Conservation (phyloP, 345 rosid species). For the Limnanthes douglasii region DNA sequence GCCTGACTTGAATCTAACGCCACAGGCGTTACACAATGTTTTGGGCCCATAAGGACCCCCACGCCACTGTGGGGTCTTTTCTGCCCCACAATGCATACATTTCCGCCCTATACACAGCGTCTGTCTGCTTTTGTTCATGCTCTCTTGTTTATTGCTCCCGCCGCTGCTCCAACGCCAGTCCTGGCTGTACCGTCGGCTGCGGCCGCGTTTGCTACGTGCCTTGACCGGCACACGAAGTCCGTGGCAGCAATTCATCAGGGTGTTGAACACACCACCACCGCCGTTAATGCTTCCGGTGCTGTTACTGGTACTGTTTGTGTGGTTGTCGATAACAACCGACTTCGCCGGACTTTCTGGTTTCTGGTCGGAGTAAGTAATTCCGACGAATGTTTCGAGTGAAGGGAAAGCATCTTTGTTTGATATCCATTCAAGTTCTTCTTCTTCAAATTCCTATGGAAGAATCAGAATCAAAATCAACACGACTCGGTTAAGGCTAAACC, state of each 20-base stretch:
- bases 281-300: slow-evolving; percentile 18
- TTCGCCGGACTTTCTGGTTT: slow-evolving; percentile 2
- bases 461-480: not conserved
- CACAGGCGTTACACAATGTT: slow-evolving; percentile 82
- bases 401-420: slow-evolving; percentile 69
- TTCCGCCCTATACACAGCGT: slow-evolving; percentile 38
- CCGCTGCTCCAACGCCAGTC: slow-evolving; percentile 16
- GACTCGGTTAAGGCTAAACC: not conserved
- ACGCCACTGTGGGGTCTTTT: slow-evolving; percentile 89
- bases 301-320: slow-evolving; percentile 17
- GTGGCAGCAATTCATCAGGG: slow-evolving; percentile 25
- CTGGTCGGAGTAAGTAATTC: slow-evolving; percentile 10
- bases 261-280: slow-evolving; percentile 1
- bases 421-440: slow-evolving; percentile 86
- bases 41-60: slow-evolving; percentile 73
- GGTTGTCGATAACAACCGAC: too few species aligned
- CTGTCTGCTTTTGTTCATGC: slow-evolving; percentile 8
- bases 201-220: slow-evolving; percentile 47
- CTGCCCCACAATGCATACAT: slow-evolving; percentile 73
- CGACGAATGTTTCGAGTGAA: slow-evolving; percentile 41
- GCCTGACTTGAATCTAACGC: slow-evolving; percentile 79
- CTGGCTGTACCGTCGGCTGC: slow-evolving; percentile 18
- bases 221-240: slow-evolving; percentile 30
- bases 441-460: slow-evolving; percentile 28
- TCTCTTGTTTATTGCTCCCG: slow-evolving; percentile 9